A percentile compares a stretch with the other conserved stretches of the same genome.
Conservation (phyloP, 1,284 basidiomycete species). For the Phylloboletellus chloephorus region DNA sequence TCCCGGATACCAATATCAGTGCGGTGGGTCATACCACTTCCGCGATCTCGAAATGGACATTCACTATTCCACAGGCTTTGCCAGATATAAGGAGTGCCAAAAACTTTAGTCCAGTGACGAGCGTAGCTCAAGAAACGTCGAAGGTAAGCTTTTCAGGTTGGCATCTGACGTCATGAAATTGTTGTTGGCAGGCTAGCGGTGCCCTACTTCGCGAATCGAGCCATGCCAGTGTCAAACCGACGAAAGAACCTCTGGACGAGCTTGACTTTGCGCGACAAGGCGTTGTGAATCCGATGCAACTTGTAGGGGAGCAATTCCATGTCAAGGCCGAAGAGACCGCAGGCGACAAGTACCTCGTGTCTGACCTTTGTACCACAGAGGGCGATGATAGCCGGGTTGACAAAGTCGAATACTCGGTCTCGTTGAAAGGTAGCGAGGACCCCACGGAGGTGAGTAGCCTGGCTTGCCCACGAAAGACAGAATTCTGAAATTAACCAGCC, state of each 20-base stretch:
- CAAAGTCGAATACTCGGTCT: constrained; percentile 2
- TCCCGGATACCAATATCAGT: not conserved
- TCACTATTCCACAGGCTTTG: constrained; percentile 5
- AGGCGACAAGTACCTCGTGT: not conserved
- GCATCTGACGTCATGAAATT: not conserved
- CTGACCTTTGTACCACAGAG: not conserved
- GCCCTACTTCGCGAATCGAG: not conserved
- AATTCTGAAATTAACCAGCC: constrained; percentile 13
- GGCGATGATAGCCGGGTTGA: not conserved
- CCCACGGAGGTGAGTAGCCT: constrained; percentile 11
- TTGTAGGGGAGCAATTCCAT: not conserved
- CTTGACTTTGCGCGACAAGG: not conserved
- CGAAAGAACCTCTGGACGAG: constrained; percentile 2
- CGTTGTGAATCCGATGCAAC: constrained; percentile 1
- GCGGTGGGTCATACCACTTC: constrained; percentile 12
- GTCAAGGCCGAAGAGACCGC: constrained; percentile 3
- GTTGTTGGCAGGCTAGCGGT: constrained; percentile 10
- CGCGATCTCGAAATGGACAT: not conserved
- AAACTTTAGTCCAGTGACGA: not conserved
- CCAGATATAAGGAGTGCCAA: not conserved
- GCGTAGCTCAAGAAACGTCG: not conserved
- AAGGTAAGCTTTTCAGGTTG: constrained; percentile 15
- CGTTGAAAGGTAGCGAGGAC: constrained; percentile 5
- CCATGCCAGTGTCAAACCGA: not conserved
- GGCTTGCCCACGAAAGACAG: not conserved